Conservation (phyloP, 768 basidiomycete genomes). For the Leccinellum rugosiceps region DNA sequence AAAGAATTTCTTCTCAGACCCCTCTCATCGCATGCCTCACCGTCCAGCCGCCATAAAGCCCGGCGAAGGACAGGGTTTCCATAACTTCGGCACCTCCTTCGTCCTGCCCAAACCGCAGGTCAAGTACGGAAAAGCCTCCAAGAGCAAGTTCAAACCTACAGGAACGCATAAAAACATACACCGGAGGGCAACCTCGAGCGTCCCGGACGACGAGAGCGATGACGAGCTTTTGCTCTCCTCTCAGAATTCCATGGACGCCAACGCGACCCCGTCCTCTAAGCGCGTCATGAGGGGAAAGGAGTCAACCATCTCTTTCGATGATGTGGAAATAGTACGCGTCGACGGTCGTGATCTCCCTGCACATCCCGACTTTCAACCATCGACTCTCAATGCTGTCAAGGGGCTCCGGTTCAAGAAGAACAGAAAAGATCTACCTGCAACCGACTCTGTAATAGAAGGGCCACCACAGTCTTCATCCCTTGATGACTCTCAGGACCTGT, state of each 20-base stretch:
- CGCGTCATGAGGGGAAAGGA: slow-evolving; percentile 12
- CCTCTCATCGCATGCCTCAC: slow-evolving; percentile 18
- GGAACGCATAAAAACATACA: not conserved
- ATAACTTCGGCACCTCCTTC: slow-evolving; percentile 24
- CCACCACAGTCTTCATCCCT: slow-evolving; percentile 24
- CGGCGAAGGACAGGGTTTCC: slow-evolving; percentile 26
- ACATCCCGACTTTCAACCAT: slow-evolving; percentile 26
- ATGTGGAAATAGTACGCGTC: slow-evolving; percentile 13
- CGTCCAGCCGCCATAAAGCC: slow-evolving; percentile 24
- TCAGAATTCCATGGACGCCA: slow-evolving; percentile 13
- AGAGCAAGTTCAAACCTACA: slow-evolving; percentile 10
- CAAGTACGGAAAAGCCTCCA: slow-evolving; percentile 1
- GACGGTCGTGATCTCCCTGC: slow-evolving; percentile 13
- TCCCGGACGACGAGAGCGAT: slow-evolving; percentile 21
- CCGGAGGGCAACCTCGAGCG: not conserved
- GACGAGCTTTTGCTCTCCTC: slow-evolving; percentile 30
- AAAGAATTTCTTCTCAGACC: slow-evolving; percentile 13
- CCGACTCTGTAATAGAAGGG: not conserved
- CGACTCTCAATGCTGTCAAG: slow-evolving; percentile 2
- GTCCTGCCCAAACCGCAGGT: slow-evolving; percentile 1
- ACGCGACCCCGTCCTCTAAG: slow-evolving; percentile 12
- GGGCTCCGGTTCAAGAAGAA: slow-evolving; percentile 36
- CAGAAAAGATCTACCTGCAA: slow-evolving; percentile 10
- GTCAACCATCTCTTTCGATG: not conserved
- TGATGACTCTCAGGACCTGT: slow-evolving; percentile 21